Evolutionary conservation across 257 asterid species (phyloP).

Genomic region (Solanum lignicaule): DNA sequence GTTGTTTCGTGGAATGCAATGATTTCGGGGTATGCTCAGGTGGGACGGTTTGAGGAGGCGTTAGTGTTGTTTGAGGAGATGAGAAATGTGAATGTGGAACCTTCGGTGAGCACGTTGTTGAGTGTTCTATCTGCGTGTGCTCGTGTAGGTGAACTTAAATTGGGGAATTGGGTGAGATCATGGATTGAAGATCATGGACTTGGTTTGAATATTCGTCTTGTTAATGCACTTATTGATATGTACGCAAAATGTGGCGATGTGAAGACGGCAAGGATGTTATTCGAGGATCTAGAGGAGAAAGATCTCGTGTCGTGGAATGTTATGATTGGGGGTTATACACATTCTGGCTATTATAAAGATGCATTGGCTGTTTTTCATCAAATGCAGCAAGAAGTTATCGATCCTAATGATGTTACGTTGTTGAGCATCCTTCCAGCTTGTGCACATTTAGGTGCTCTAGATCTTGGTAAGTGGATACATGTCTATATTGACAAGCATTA

Average conservation of each 20-base stretch:
- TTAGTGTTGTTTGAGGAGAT: slow-evolving; percentile 17
- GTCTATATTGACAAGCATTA: slow-evolving; percentile 14
- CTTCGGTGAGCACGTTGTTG: slow-evolving; percentile 20
- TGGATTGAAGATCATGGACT: slow-evolving; percentile 16
- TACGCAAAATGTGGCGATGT: slow-evolving; percentile 22
- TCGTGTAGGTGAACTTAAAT: slow-evolving; percentile 5
- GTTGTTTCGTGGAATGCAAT: slow-evolving; percentile 25
- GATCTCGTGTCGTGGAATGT: slow-evolving; percentile 21
- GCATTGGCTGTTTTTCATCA: slow-evolving; percentile 14
- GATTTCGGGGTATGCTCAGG: slow-evolving; percentile 19
- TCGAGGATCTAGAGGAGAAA: slow-evolving; percentile 5
- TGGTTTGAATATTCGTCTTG: slow-evolving; percentile 8
- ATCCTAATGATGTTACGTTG: slow-evolving; percentile 22
- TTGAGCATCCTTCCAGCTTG: slow-evolving; percentile 16
- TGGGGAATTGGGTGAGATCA: slow-evolving; percentile 12
- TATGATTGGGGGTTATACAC: slow-evolving; percentile 24
- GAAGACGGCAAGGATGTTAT: background rate
- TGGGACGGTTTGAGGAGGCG: slow-evolving; percentile 14
- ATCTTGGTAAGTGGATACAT: slow-evolving; percentile 23
- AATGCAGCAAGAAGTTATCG: slow-evolving; percentile 11
- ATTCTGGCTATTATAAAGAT: slow-evolving; percentile 4
- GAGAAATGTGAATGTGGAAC: slow-evolving; percentile 6
- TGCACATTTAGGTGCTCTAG: slow-evolving; percentile 21
- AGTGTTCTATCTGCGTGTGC: slow-evolving; percentile 31
- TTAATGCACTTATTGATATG: slow-evolving; percentile 22